Conservation (phyloP, 2,329 filamentous ascomycete genomes). For the Claviceps sp. region DNA sequence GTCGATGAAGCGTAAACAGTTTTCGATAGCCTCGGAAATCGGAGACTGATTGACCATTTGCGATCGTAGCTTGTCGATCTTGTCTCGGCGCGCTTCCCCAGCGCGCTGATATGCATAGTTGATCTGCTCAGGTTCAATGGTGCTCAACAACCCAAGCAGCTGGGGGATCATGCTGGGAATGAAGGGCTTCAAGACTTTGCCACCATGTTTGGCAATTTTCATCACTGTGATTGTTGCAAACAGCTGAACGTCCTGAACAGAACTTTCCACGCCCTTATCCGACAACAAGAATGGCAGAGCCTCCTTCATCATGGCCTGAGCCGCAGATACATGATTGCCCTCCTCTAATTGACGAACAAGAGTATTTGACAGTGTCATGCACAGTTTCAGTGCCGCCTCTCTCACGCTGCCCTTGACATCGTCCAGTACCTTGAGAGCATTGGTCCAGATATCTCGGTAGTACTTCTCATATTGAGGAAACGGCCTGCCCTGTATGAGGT, state of each 20-base stretch:
- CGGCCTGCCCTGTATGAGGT: conserved; percentile 71
- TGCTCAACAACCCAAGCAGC: conserved; percentile 70
- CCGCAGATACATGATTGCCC: conserved; percentile 55
- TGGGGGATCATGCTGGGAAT: conserved; percentile 71
- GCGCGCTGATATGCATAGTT: conserved; percentile 91
- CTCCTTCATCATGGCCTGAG: conserved; percentile 68
- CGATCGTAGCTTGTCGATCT: conserved; percentile 79
- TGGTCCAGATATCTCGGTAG: conserved; percentile 72
- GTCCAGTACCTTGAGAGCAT: conserved; percentile 81
- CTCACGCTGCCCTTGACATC: conserved; percentile 91
- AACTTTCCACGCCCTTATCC: conserved; percentile 76
- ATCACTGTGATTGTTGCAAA: conserved; percentile 77
- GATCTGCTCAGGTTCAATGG: conserved; percentile 75
- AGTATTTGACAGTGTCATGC: conserved; percentile 70
- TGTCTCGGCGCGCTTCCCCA: conserved; percentile 72
- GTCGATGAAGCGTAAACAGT: conserved; percentile 75
- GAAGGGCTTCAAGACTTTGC: conserved; percentile 65
- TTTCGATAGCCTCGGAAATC: conserved; percentile 82
- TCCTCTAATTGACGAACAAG: conserved; percentile 77
- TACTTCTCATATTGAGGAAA: conserved; percentile 70
- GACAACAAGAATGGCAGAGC: conserved; percentile 86
- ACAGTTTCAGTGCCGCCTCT: conserved; percentile 65
- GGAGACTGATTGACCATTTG: conserved; percentile 74
- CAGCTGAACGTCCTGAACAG: conserved; percentile 71
- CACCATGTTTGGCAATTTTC: conserved; percentile 80